Evolutionary conservation across 306 rosid species (phyloP).

Genomic region (Lathyrus tuberosus): DNA sequence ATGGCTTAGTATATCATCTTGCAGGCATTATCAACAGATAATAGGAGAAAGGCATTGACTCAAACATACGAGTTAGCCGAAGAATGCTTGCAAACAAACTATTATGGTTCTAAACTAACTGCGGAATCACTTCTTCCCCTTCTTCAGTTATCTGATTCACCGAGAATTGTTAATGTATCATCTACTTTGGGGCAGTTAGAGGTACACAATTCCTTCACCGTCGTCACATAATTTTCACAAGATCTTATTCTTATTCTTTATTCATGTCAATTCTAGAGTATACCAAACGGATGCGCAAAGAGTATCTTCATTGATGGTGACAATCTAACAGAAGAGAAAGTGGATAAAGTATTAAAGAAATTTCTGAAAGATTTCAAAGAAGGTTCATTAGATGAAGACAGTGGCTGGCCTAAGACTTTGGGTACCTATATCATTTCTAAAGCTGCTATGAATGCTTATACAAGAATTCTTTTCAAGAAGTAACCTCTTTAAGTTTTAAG

Average conservation of each 20-base stretch:
- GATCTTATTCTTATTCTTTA: neutral
- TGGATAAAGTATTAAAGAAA: constrained; percentile 38
- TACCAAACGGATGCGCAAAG: constrained; percentile 47
- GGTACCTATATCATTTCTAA: constrained; percentile 44
- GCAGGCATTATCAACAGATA: constrained; percentile 36
- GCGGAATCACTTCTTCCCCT: constrained; percentile 31
- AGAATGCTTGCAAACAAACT: constrained; percentile 51
- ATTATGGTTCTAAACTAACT: constrained; percentile 43
- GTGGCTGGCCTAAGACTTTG: constrained; percentile 35
- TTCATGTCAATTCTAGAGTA: constrained; percentile 33
- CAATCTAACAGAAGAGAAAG: constrained; percentile 47
- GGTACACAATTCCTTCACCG: constrained; percentile 37
- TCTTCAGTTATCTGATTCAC: constrained; percentile 37
- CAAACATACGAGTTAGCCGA: constrained; percentile 47
- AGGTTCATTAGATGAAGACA: constrained; percentile 27
- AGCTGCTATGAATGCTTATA: constrained; percentile 51
- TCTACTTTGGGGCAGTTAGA: constrained; percentile 38
- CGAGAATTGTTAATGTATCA: constrained; percentile 62
- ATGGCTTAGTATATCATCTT: neutral
- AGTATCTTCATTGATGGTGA: constrained; percentile 38
- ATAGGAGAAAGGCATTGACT: constrained; percentile 6
- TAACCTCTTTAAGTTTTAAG: too few relatives aligned
- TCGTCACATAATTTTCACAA: neutral
- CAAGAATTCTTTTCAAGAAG: constrained; percentile 46
- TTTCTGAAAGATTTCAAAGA: constrained; percentile 46